Conservation (phyloP, 768 basidiomycete species). For the Psilocybe azurescens region DNA sequence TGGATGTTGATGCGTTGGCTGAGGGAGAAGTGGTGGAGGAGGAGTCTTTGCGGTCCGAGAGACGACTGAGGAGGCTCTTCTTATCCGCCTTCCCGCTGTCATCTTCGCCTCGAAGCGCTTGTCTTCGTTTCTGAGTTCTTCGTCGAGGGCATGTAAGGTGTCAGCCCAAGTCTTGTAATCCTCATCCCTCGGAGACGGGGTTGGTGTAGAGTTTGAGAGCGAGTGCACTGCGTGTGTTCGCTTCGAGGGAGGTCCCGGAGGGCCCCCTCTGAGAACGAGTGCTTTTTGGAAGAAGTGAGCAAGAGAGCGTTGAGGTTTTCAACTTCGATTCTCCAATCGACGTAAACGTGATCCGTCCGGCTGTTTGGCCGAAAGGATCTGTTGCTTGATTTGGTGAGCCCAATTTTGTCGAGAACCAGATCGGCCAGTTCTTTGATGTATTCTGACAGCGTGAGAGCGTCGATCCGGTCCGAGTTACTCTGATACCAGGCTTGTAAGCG, state of each 20-base stretch:
- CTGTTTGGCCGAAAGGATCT: slow-evolving; percentile 10
- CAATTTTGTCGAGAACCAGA: neutral
- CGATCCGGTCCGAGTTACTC: neutral
- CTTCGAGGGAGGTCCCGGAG: neutral
- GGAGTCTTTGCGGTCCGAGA: too few relatives aligned
- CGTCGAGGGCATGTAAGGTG: neutral
- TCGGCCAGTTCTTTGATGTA: neutral
- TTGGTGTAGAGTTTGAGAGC: too few relatives aligned
- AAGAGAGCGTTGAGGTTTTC: slow-evolving; percentile 10
- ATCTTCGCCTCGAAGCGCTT: too few relatives aligned
- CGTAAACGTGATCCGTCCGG: neutral
- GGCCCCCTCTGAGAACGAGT: neutral
- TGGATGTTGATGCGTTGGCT: neutral
- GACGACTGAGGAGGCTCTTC: too few relatives aligned
- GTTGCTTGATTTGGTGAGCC: neutral
- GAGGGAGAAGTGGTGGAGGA: neutral
- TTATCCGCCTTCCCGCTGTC: too few relatives aligned
- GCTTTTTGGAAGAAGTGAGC: neutral
- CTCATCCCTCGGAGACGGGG: too few relatives aligned
- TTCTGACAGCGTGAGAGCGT: neutral
- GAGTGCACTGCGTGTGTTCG: too few relatives aligned
- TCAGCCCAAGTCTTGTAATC: too few relatives aligned
- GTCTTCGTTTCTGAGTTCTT: too few relatives aligned
- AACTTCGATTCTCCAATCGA: slow-evolving; percentile 23
- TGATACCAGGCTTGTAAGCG: neutral